Base-by-base conservation (phyloP, 192 early-diverging fungal genomes). In the Rhizophlyctis rosea region DNA sequence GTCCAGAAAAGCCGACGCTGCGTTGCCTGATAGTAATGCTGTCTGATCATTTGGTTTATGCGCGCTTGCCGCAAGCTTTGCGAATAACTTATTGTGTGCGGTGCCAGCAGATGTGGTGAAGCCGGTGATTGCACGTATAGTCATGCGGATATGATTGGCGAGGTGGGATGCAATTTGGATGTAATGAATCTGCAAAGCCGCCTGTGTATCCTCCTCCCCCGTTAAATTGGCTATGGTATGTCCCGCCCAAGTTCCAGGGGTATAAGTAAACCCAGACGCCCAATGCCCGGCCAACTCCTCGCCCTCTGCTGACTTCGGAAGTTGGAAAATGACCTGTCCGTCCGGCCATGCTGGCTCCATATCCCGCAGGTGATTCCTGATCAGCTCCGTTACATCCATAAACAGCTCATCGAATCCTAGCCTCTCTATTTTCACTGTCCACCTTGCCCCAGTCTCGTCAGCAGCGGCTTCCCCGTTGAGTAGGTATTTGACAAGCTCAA, bases 361-460 rank as follows among this genome's bases (percentile, higher is more conserved):
- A 21, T 31, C 44, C 33, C 54, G 47, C n/a, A n/a, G n/a, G 35
- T 74, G 72, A 16, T 57, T 24, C 9, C 55, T 52, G 13, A 76
- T 51, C 47, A 75, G 44, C 18, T 51, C 74, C 1, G 65, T 65
- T 5, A 69, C 73, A 49, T 76, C 73, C 11, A 76, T 56, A 27
- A 76, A 76, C 1, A 74, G 32, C 54, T 76, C 74, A 34, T 76
- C 74, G 49, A 76, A 35, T 23, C 74, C 74, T 29, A 75, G 57
- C 7, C 67, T 48, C 36, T 75, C 61, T 2, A 76, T 54, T n/a
- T 70, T 55, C 1, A 36, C 52, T 23, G 35, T n/a, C 51, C 50
- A 54, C 3, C 13, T 24, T 4, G 27, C 30, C 31, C 31, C 57
- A 4, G 14, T 30, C 9, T 62, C 28, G 30, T 69, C 61, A n/a